Percentiles rank a stretch among this genome's conserved stretches.
Conservation (phyloP, 164 flowering plant species). For the Magnolia officinalis region DNA sequence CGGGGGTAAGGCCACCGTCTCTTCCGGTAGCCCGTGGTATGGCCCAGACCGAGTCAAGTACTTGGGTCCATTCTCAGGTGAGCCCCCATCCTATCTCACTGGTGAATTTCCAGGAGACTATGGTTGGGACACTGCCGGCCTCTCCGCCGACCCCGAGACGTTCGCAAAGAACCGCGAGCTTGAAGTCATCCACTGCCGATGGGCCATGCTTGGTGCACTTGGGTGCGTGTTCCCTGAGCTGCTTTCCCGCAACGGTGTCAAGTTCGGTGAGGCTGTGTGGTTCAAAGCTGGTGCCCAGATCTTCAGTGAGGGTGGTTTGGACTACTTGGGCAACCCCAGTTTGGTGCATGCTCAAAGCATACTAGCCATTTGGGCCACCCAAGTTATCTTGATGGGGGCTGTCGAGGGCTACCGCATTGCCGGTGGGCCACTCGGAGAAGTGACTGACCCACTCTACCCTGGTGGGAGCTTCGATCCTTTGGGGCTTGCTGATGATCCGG, state of each 20-base stretch:
- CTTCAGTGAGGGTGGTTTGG: constrained; percentile 14
- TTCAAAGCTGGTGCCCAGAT: constrained; percentile 12
- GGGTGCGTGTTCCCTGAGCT: constrained; percentile 11
- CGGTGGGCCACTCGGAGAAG: constrained; percentile 44
- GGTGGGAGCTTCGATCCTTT: constrained; percentile 14
- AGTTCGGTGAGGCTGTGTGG: constrained; percentile 14
- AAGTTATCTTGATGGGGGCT: constrained; percentile 9
- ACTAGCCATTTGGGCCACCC: constrained; percentile 6
- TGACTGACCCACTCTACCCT: constrained; percentile 23
- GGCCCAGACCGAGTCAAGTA: constrained; percentile 12
- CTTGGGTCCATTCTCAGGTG: constrained; percentile 18
- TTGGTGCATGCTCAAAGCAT: constrained; percentile 11
- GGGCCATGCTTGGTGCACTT: constrained; percentile 13
- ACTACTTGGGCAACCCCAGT: constrained; percentile 12
- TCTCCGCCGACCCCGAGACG: constrained; percentile 10
- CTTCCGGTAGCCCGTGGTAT: constrained; percentile 14
- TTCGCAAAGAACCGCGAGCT: constrained; percentile 14
- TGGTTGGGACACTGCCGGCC: constrained; percentile 4
- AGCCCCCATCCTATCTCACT: constrained; percentile 14
- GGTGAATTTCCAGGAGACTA: constrained; percentile 16
- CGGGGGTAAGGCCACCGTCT: not conserved
- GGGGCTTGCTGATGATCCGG: constrained; percentile 37
- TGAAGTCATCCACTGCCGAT: constrained; percentile 11
- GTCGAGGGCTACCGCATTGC: constrained; percentile 16
- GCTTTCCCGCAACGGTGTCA: constrained; percentile 10